Evolutionary conservation across 2,329 filamentous ascomycete genomes (phyloP), one percentile per base, ranked within the genome.

Genomic region (Dichotomopilus funicola): DNA sequence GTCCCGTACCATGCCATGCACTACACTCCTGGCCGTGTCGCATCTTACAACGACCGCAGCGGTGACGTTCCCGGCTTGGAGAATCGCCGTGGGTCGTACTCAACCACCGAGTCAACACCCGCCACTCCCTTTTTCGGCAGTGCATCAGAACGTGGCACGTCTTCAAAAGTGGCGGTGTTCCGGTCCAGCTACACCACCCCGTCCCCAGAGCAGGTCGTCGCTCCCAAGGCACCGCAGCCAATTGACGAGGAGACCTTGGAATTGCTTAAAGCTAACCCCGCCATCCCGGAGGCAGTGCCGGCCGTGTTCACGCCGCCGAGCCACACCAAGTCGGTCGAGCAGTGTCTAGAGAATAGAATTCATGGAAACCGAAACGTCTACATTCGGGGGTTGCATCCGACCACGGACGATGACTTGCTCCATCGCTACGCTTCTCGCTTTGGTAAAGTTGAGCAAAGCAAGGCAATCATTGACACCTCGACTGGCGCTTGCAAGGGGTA

Each of bases 401-500:
- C 95, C 65, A 99, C 92, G 0, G 94, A 95, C 49, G 94, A 99
- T 66, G 88, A 95, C 49, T 86, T 95, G 68, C 77, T 99, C 13
- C 81, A 88, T 64, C 78, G 79, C 44, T 97, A 94, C 73, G 87
- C 92, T 44, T 79, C 83, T 63, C 88, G 92, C 50, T 99, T 97
- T 68, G 95, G 94, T 43, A 85, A 87, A 58, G 94, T 99, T 56
- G 90, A 96, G 74, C 95, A 91, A 62, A 96, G 91, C 67, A 99
- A 99, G 78, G 94, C 95, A 11, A 99, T 99, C 73, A 95, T 99
- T 67, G 95, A 99, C 73, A 87, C 91, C 51, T 86, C 88, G 63
- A 95, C 90, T 49, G 89, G 91, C 58, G 86, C 91, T 61, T 99
- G 94, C 82, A 99, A 99, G 75, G 94, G 94, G 94, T 95, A 75